Evolutionary conservation across 345 rosid species (phyloP).

Genomic region (Chamaenerion angustifolium): DNA sequence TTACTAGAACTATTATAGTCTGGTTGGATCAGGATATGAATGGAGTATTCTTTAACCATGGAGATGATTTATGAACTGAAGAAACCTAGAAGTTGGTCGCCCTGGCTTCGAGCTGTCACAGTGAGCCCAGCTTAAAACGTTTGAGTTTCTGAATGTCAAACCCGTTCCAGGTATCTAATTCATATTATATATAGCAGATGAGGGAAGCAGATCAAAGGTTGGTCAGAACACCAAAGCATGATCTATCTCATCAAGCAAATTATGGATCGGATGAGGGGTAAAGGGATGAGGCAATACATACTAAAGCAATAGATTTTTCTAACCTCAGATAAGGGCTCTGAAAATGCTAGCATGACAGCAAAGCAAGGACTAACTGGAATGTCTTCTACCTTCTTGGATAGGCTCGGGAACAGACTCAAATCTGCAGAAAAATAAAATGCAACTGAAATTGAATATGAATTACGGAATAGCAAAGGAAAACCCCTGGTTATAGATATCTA

Average conservation of each 20-base stretch:
- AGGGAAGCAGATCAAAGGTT: not conserved
- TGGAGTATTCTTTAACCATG: no score
- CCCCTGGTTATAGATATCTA: no score
- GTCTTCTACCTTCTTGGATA: conserved; percentile 34
- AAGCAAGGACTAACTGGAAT: conserved; percentile 70
- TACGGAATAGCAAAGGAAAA: no score
- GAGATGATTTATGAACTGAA: not conserved
- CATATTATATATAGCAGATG: conserved; percentile 8
- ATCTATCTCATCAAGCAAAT: not conserved
- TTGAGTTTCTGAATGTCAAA: conserved; percentile 48
- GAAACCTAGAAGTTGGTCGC: conserved; percentile 45
- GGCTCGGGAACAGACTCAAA: conserved; percentile 34
- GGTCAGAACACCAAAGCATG: not conserved
- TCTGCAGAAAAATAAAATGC: conserved; percentile 29
- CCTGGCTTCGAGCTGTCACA: conserved; percentile 80
- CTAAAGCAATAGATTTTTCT: conserved; percentile 6
- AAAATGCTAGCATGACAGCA: conserved; percentile 70
- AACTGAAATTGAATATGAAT: not conserved
- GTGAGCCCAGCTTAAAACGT: conserved; percentile 53
- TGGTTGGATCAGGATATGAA: no score
- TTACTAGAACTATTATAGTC: no score
- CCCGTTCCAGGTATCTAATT: conserved; percentile 57
- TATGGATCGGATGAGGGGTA: no score
- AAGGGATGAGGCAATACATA: no score
- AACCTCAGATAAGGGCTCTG: conserved; percentile 62